Evolutionary conservation across 257 asterid species (phyloP).

Genomic region (Solanum gandarillasii): DNA sequence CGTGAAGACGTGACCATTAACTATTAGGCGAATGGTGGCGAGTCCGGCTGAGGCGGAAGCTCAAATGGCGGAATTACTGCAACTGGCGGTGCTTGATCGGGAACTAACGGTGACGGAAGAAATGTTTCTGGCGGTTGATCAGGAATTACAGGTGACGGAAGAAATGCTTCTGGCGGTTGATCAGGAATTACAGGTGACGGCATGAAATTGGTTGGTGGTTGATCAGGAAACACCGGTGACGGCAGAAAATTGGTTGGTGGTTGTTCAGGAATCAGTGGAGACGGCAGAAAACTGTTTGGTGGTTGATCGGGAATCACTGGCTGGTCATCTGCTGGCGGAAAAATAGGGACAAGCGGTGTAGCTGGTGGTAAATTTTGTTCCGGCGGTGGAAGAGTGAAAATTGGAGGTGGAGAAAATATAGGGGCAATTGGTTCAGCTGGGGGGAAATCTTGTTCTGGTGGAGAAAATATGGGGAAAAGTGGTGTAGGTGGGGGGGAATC

Average conservation of each 20-base stretch:
- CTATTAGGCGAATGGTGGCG: constrained; percentile 9
- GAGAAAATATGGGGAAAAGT: background rate
- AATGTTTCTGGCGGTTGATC: background rate
- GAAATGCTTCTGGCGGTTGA: background rate
- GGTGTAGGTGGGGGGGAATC: background rate
- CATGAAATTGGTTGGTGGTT: background rate
- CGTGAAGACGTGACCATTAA: too few species aligned
- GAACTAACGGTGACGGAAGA: background rate
- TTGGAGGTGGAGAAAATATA: background rate
- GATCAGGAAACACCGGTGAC: background rate
- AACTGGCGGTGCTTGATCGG: background rate
- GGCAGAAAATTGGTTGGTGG: background rate
- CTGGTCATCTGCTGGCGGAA: background rate
- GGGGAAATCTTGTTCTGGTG: background rate
- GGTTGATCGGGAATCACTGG: background rate
- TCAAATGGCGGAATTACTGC: background rate
- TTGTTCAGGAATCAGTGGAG: background rate
- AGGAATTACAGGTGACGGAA: background rate
- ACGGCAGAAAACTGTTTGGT: background rate
- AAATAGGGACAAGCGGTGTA: background rate
- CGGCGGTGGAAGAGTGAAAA: background rate
- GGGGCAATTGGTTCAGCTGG: background rate
- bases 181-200: background rate
- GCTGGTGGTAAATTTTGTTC: background rate
- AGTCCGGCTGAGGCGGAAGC: constrained; percentile 5